Evolutionary conservation across 1,284 basidiomycete genomes (phyloP).

Genomic region (Lentinula novae-zelandiae): DNA sequence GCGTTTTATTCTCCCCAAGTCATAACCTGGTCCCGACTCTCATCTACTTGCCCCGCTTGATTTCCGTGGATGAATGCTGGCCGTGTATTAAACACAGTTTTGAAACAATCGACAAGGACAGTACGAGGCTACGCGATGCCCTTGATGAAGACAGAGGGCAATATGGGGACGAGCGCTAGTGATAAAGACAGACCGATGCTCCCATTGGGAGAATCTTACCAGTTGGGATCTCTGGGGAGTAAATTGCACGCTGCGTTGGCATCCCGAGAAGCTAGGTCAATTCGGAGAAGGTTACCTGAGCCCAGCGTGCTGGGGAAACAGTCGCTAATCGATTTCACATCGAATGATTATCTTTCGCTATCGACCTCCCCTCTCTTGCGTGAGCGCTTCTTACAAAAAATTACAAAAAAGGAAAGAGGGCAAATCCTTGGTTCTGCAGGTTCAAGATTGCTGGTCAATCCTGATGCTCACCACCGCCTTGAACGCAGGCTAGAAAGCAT

Average conservation of each 20-base stretch:
- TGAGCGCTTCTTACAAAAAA: conserved; percentile 50
- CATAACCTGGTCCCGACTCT: too few species aligned
- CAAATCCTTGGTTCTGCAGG: conserved; percentile 87
- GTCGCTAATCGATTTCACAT: conserved; percentile 71
- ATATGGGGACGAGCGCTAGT: neutral
- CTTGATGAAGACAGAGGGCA: neutral
- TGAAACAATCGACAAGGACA: neutral
- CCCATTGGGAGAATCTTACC: neutral
- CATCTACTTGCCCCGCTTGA: neutral
- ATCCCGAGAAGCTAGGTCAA: conserved; percentile 60
- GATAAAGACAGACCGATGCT: neutral
- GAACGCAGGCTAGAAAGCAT: conserved; percentile 66
- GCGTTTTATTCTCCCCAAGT: neutral
- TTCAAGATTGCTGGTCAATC: conserved; percentile 86
- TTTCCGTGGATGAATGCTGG: neutral
- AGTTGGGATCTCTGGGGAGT: neutral
- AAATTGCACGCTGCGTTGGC: conserved; percentile 38
- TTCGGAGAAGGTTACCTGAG: conserved; percentile 58
- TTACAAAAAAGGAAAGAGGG: conserved; percentile 37
- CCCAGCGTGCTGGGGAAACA: conserved; percentile 28
- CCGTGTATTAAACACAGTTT: neutral
- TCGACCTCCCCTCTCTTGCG: conserved; percentile 59
- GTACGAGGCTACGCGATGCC: neutral
- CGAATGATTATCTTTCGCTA: conserved; percentile 94
- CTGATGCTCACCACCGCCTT: conserved; percentile 60